Base-by-base conservation (phyloP, 2,329 filamentous ascomycete species). In the Fusarium begoniae region DNA sequence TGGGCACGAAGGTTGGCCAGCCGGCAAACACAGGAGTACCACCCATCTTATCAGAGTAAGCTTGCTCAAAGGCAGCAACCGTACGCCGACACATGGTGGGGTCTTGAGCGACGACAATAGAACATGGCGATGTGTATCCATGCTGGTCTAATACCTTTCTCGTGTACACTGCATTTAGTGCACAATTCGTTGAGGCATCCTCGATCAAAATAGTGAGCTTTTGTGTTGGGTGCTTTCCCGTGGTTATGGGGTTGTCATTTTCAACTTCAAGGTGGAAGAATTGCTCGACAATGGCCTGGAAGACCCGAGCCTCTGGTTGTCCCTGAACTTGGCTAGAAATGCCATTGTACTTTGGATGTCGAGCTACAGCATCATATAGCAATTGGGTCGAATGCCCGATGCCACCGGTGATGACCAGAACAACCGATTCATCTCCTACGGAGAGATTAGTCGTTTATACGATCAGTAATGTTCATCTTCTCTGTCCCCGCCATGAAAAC, bases 61-160 rank as follows among this genome's bases (percentile, higher is more conserved):
- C 58, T 20, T 71, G 56, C 38, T 71, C 44, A 43, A 77, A 77
- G 14, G 68, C 70, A 14, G 75, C 68, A 20, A 71, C 40, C 14
- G 73, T 76, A 22, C 75, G 67, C 15, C 73, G 50, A 37, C 63
- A 74, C 75, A 77, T 76, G 15, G 71, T 77, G 5, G 70, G 75
- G 35, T 76, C 73, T 28, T 77, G 75, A 20, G 72, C 66, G 26
- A 76, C 62, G 15, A 74, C 58, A 30, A 77, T 66, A 18, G 70
- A 77, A 28, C 45, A 37, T n/a, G 75, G 75, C 4, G 67, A 73
- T n/a, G 26, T 44, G 37, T 74, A 61, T 11, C 70, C 73, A 32
- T 73, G 58, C 6, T 63, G 20, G 26, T 77, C 70, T 12, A 77
- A 62, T 7, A 77, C 45, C 24, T 66, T 65, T 51, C 68, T 66